phyloP scores from a whole-genome alignment of 768 basidiomycete genomes.

The Suillus placidus region DNA sequence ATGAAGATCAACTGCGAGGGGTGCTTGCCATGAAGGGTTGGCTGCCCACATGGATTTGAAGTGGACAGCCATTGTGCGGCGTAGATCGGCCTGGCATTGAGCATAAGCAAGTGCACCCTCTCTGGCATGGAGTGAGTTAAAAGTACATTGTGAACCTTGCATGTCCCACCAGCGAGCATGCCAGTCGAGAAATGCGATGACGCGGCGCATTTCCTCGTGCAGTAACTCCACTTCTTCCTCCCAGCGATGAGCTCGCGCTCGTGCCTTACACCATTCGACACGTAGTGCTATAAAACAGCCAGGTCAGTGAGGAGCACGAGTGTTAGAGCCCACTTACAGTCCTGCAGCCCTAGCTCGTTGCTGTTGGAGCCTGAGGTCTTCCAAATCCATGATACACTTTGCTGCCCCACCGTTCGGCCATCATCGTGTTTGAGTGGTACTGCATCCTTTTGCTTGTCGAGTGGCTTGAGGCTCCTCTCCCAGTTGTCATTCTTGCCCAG shows the following conservation, averaged over 20 bases:
- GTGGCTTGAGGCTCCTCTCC: too few relatives aligned
- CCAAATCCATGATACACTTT: constrained; percentile 13
- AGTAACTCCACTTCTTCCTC: constrained; percentile 16
- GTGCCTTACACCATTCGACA: constrained; percentile 11
- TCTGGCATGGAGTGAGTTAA: not conserved
- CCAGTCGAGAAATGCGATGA: constrained; percentile 13
- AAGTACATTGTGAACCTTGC: not conserved
- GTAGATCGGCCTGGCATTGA: not conserved
- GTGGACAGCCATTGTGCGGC: too few relatives aligned
- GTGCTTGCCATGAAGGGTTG: too few relatives aligned
- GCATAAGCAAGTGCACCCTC: constrained; percentile 2
- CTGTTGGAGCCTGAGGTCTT: not conserved
- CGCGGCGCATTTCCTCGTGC: constrained; percentile 13
- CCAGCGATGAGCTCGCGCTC: too few relatives aligned
- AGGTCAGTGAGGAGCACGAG: not conserved
- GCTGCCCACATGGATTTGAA: too few relatives aligned
- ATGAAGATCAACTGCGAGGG: too few relatives aligned
- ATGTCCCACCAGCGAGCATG: constrained; percentile 10
- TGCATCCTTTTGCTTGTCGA: too few relatives aligned
- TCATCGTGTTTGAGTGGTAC: too few relatives aligned
- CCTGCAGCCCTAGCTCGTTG: not conserved
- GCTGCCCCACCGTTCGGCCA: too few relatives aligned
- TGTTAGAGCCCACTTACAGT: not conserved
- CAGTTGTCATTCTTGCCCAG: too few relatives aligned
- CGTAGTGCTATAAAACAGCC: too few relatives aligned